Conservation (phyloP, 371 early-diverging fungal species). For the Mortierella sp. region DNA sequence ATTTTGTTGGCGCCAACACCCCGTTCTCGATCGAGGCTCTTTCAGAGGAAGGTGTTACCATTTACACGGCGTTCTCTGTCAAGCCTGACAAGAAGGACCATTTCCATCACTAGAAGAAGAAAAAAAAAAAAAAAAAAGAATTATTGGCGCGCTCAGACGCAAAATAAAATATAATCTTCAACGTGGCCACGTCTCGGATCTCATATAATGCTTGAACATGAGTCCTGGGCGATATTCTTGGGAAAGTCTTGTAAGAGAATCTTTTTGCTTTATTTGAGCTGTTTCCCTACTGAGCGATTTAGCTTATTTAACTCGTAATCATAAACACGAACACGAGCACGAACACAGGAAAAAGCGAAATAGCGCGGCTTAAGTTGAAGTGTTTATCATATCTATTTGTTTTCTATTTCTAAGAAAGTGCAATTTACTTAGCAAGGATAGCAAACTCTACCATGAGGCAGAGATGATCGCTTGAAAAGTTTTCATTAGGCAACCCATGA, state of each 20-base stretch:
- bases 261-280: no score
- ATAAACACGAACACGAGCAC: not conserved
- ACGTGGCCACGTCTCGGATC: no score
- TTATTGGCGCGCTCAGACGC: not conserved
- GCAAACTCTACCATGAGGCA: constrained; percentile 62
- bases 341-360: no score
- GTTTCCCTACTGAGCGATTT: no score
- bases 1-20: constrained; percentile 74
- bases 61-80: constrained; percentile 73
- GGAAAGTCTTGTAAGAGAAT: no score
- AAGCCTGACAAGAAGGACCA: constrained; percentile 56
- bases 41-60: constrained; percentile 60
- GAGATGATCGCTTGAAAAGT: constrained; percentile 72
- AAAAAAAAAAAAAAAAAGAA: not conserved
- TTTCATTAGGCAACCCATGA: constrained; percentile 66
- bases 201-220: no score
- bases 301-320: not conserved
- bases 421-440: constrained; percentile 19
- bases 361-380: no score
- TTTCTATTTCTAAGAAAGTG: no score
- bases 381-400: no score
- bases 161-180: constrained; percentile 8
- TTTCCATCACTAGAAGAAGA: constrained; percentile 26
- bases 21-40: constrained; percentile 61
- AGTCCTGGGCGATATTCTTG: no score